Percentiles rank a stretch among this genome's conserved stretches.
These are phyloP conservation scores for Fistulinella prunicolor DNA, from an alignment of 768 basidiomycete genomes.

Conservation along the genomic window DNA sequence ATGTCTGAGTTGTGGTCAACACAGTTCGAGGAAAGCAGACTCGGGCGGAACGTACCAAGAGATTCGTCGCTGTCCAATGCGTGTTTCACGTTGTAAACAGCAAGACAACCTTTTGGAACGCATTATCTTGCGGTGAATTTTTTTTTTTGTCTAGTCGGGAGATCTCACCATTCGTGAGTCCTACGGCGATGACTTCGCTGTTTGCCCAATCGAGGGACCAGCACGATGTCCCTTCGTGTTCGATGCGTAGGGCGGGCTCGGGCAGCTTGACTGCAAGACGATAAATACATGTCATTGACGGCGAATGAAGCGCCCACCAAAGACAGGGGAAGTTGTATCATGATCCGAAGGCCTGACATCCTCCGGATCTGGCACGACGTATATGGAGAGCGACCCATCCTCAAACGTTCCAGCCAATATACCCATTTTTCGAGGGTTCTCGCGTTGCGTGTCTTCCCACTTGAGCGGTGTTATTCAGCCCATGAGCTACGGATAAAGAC, in stretches of 20 bases:
- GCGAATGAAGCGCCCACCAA: conserved; percentile 39
- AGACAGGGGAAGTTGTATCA: conserved; percentile 40
- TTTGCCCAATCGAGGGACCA: conserved; percentile 90
- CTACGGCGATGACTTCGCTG: conserved; percentile 76
- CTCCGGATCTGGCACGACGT: conserved; percentile 75
- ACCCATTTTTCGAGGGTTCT: conserved; percentile 62
- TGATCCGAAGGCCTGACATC: conserved; percentile 36
- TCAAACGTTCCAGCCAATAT: conserved; percentile 81
- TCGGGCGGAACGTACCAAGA: conserved; percentile 26
- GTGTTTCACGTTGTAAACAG: conserved; percentile 52
- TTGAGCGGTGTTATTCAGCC: conserved; percentile 9
- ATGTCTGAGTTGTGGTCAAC: conserved; percentile 27
- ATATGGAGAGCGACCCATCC: conserved; percentile 82
- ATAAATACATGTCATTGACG: not conserved
- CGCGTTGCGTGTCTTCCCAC: conserved; percentile 22
- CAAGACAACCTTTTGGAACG: conserved; percentile 45
- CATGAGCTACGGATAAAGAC: not conserved
- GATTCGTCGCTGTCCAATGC: conserved; percentile 35
- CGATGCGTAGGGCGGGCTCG: conserved; percentile 67
- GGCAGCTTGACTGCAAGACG: conserved; percentile 49
- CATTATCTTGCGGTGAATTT: not conserved
- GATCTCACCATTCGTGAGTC: conserved; percentile 72
- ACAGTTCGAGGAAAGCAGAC: not conserved
- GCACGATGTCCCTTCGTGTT: conserved; percentile 72
- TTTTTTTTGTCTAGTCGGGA: not conserved